Percentiles rank a stretch among this genome's conserved stretches.
Conservation (phyloP, 371 early-diverging fungal genomes). For the Mortierella sp. region DNA sequence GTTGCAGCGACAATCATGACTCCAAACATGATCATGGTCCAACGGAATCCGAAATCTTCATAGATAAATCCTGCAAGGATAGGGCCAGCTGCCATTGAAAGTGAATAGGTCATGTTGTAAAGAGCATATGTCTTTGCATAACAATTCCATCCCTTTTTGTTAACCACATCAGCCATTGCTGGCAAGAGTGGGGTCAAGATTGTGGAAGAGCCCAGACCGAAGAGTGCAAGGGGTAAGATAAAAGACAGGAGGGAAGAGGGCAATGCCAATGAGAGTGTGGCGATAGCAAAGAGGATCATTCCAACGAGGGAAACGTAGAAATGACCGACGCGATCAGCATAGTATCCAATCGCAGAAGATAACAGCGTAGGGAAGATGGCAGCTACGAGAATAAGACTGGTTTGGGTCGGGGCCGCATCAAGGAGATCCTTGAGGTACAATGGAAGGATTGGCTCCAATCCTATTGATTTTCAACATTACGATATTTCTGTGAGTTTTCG, state of each 20-base stretch:
- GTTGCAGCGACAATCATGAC: constrained; percentile 27
- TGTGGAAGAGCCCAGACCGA: constrained; percentile 69
- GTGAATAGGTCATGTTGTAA: constrained; percentile 56
- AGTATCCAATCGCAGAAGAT: constrained; percentile 70
- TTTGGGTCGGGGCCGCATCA: constrained; percentile 61
- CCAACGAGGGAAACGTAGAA: constrained; percentile 64
- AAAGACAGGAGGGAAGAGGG: constrained; percentile 60
- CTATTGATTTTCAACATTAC: constrained; percentile 14
- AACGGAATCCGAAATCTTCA: constrained; percentile 47
- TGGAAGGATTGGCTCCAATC: constrained; percentile 75
- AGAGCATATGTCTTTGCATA: constrained; percentile 46
- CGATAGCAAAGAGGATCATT: constrained; percentile 66
- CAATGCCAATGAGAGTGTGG: constrained; percentile 62
- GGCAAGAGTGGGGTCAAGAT: constrained; percentile 69
- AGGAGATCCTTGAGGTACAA: constrained; percentile 64
- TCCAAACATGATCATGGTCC: constrained; percentile 54
- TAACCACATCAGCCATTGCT: constrained; percentile 69
- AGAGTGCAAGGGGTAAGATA: constrained; percentile 65
- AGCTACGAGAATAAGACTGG: constrained; percentile 72
- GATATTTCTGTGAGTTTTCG: background rate
- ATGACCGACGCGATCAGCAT: constrained; percentile 70
- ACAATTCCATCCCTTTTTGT: constrained; percentile 60
- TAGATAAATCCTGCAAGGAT: constrained; percentile 63
- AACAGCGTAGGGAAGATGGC: constrained; percentile 75
- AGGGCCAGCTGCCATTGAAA: constrained; percentile 72